Percentiles rank a stretch among this genome's conserved stretches.
Conservation (phyloP, 164 flowering plant genomes). For the Stephania japonica region DNA sequence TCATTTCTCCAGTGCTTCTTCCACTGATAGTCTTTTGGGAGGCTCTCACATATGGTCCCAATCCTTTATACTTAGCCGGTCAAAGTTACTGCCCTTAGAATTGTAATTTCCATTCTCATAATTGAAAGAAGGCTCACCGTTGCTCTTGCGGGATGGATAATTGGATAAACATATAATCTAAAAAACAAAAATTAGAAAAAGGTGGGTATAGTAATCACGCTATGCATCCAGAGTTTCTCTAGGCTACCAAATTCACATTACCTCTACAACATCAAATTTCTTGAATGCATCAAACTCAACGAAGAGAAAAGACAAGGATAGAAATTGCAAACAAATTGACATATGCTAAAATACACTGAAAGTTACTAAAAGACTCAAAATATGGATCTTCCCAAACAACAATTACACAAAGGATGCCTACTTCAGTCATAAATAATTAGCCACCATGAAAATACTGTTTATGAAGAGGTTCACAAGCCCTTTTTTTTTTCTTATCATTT, state of each 20-base stretch:
- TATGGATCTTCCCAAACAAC: not conserved
- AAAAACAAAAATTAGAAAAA: not conserved
- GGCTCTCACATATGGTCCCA: not conserved
- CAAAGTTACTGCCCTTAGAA: not conserved
- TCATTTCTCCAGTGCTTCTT: not conserved
- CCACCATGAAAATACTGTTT: not conserved
- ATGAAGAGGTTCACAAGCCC: not conserved
- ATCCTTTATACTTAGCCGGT: not conserved
- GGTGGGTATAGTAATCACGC: not conserved
- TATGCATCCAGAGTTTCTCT: not conserved
- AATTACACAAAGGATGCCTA: not conserved
- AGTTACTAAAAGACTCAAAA: not conserved
- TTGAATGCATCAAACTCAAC: not conserved
- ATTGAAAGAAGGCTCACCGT: not conserved
- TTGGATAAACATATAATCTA: not conserved
- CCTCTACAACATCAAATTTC: not conserved
- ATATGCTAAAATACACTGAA: not conserved
- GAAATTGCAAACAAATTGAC: not conserved
- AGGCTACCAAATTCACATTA: not conserved
- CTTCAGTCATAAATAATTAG: not conserved
- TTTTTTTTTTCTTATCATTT: not conserved
- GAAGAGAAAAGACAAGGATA: not conserved
- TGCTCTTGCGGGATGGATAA: not conserved
- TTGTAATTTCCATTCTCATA: not conserved
- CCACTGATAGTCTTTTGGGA: not conserved